Evolutionary conservation across 257 asterid species (phyloP).

Genomic region (Gentiana macrophylla): DNA sequence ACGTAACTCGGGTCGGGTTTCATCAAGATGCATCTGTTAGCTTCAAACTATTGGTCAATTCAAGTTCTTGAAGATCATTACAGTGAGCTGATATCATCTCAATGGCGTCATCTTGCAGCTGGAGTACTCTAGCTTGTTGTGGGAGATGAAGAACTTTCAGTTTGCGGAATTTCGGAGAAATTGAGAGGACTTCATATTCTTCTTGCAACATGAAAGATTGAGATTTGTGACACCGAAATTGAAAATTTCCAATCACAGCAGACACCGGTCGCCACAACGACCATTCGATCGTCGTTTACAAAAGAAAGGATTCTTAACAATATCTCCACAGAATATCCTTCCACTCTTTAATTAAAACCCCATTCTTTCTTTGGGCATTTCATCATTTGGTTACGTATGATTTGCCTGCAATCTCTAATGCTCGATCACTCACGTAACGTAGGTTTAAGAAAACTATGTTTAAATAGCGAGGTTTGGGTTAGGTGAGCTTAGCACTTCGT

Average conservation of each 20-base stretch:
- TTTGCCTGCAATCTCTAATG: too few species aligned
- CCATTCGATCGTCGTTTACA: constrained; percentile 84
- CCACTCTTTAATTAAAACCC: constrained; percentile 63
- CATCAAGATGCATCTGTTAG: constrained; percentile 75
- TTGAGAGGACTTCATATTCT: constrained; percentile 74
- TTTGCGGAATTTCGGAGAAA: constrained; percentile 65
- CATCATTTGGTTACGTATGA: too few species aligned
- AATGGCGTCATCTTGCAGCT: constrained; percentile 63
- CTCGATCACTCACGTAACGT: too few species aligned
- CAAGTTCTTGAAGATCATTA: constrained; percentile 74
- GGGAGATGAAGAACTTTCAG: constrained; percentile 55
- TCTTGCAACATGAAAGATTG: constrained; percentile 92
- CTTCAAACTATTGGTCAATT: constrained; percentile 77
- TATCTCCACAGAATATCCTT: constrained; percentile 81
- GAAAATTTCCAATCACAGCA: constrained; percentile 97
- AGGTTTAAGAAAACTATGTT: too few species aligned
- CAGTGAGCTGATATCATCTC: constrained; percentile 59
- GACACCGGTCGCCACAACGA: constrained; percentile 85
- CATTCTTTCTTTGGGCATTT: constrained; percentile 28
- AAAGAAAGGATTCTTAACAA: constrained; percentile 65
- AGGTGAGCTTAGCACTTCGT: too few species aligned
- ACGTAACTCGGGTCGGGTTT: too few species aligned
- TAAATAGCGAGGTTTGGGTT: too few species aligned
- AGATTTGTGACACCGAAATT: constrained; percentile 66
- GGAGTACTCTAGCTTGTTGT: constrained; percentile 80